Evolutionary conservation across 129 eudicot genomes (phyloP).

Genomic region (Sambucus nigra): DNA sequence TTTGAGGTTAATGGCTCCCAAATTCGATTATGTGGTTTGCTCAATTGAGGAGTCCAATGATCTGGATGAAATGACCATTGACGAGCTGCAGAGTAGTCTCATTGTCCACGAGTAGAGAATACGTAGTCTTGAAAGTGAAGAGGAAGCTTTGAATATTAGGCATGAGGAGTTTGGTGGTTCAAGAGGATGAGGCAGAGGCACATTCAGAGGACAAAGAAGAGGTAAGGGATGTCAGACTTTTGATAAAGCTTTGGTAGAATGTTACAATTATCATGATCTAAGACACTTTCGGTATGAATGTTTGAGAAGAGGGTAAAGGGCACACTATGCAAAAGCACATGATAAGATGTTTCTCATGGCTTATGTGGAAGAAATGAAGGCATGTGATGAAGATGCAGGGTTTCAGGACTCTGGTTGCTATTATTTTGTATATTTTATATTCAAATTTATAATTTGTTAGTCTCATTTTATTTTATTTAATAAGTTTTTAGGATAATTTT

Average conservation of each 20-base stretch:
- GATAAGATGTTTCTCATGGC: constrained; percentile 1
- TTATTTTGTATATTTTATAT: too few species aligned
- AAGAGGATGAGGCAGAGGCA: not conserved
- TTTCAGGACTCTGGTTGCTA: constrained; percentile 6
- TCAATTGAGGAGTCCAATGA: constrained; percentile 12
- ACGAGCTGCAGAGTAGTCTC: constrained; percentile 5
- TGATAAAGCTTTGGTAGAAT: not conserved
- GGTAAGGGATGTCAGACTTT: not conserved
- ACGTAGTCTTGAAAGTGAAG: not conserved
- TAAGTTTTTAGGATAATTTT: too few species aligned
- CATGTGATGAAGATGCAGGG: not conserved
- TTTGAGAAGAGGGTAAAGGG: not conserved
- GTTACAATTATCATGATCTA: not conserved
- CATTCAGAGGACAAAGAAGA: not conserved
- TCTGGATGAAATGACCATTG: not conserved
- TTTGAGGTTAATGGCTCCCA: not conserved
- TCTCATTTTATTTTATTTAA: too few species aligned
- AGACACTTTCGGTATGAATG: not conserved
- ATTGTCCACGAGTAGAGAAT: not conserved
- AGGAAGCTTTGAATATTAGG: not conserved
- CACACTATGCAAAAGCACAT: not conserved
- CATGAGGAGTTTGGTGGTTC: not conserved
- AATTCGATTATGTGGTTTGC: constrained; percentile 8
- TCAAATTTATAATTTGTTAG: too few species aligned
- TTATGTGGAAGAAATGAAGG: not conserved